Evolutionary conservation across 2,329 filamentous ascomycete species (phyloP).

Genomic region (Aspergillus quadrilineatus): DNA sequence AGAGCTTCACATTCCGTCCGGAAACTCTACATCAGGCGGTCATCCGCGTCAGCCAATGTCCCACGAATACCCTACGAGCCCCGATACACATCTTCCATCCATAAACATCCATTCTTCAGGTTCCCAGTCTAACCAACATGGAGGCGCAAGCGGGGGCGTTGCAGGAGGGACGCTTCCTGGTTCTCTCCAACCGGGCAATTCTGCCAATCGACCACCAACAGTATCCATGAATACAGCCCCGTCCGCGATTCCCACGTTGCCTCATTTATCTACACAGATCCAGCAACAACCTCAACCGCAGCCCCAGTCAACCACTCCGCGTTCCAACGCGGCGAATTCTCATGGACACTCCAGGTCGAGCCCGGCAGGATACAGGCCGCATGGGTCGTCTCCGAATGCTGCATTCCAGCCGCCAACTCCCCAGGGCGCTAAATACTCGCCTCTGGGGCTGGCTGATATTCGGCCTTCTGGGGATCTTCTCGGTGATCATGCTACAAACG

Average conservation of each 20-base stretch:
- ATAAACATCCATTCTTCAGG: conserved; percentile 62
- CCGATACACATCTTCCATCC: conserved; percentile 53
- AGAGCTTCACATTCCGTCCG: conserved; percentile 55
- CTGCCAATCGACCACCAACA: conserved; percentile 50
- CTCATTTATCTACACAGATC: conserved; percentile 44
- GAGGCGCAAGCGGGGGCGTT: conserved; percentile 39
- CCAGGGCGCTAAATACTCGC: conserved; percentile 71
- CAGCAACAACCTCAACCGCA: conserved; percentile 23
- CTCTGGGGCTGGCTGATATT: conserved; percentile 88
- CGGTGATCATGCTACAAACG: conserved; percentile 67
- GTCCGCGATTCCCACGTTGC: conserved; percentile 56
- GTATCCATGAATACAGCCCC: conserved; percentile 59
- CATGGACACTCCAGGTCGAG: conserved; percentile 84
- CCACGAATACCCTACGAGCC: conserved; percentile 51
- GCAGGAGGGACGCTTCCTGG: conserved; percentile 53
- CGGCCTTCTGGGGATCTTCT: conserved; percentile 78
- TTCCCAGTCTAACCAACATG: conserved; percentile 49
- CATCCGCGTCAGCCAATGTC: conserved; percentile 42
- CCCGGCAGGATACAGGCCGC: conserved; percentile 67
- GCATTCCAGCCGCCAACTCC: conserved; percentile 56
- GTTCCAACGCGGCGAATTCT: conserved; percentile 62
- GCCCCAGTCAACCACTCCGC: conserved; percentile 51
- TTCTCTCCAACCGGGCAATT: conserved; percentile 58
- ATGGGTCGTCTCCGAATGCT: conserved; percentile 48
- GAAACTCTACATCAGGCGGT: conserved; percentile 33